Evolutionary conservation across 768 basidiomycete genomes (phyloP), one percentile per base, ranked within the genome.

Genomic region (Xerocomus brunneocitrinus): DNA sequence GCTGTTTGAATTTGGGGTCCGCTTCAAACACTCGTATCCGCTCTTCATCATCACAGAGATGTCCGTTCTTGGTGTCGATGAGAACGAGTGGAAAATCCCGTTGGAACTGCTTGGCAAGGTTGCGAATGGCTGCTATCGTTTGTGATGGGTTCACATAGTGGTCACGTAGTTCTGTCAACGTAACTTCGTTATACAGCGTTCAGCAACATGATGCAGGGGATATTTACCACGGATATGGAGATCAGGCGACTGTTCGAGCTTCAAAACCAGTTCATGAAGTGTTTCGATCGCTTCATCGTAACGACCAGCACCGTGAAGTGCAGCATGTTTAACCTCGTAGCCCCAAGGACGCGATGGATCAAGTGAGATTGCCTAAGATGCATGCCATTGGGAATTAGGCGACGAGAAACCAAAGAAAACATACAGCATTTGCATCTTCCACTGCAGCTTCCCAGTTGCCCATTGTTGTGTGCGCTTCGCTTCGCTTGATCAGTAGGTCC

Each of bases 261-360:
- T 50, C 39, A 24, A 35, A 28, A 50, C 7, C 44, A 63, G 47
- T 13, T 50, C 45, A 6, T 56, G 16, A 4, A 53, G 14, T 6
- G 63, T 27, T 24, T 42, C 45, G 12, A 63, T 59, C 4, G 63
- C 62, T 22, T 63, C 63, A 3, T 52, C 45, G n/a, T 62, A 62
- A 24, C 27, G 45, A 38, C 52, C 36, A 34, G 39, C 32, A 28
- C 60, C 57, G n/a, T 56, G 54, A 5, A 65, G 44, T 8, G 57
- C 62, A 5, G 44, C 25, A 39, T 52, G 54, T 31, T 46, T 63
- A 8, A 28, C 24, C 40, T 63, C 40, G 6, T 65, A 59, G 0
- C 54, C 38, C 34, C 25, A 19, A 38, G 42, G 54, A 16, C 48
- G 25, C 8, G 48, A 54, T 8, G 62, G 40, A 36, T 64, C 47